These are phyloP conservation scores for Phaeosphaeria sp. DNA, from an alignment of 2,329 filamentous ascomycete species.

Conservation along the genomic window DNA sequence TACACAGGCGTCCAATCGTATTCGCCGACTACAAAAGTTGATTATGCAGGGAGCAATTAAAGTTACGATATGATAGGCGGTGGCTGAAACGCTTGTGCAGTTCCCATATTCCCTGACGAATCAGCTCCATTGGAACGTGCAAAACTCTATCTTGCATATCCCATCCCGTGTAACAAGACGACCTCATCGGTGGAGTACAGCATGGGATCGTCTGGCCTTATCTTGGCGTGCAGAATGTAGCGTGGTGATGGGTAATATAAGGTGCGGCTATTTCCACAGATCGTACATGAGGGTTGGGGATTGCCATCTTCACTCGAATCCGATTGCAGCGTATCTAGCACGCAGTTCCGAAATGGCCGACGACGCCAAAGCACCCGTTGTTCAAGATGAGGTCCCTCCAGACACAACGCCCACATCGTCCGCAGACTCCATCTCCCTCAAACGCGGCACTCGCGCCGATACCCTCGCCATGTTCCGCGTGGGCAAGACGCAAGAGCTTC, in stretches of 20 bases:
- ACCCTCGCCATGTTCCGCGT: slow-evolving; percentile 29
- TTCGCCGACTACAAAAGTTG: not conserved
- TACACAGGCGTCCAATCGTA: not conserved
- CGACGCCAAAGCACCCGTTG: too few relatives aligned
- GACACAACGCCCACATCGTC: too few relatives aligned
- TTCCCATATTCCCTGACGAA: not conserved
- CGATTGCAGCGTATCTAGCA: too few relatives aligned
- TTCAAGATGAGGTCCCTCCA: too few relatives aligned
- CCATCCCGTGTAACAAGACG: not conserved
- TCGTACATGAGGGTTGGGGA: too few relatives aligned
- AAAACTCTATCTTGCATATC: not conserved
- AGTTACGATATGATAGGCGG: not conserved
- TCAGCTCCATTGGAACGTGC: not conserved
- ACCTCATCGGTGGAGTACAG: not conserved
- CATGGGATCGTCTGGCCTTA: not conserved
- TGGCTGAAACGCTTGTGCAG: not conserved
- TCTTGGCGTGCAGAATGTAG: not conserved
- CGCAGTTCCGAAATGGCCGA: too few relatives aligned
- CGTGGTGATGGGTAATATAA: not conserved
- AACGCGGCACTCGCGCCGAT: slow-evolving; percentile 26
- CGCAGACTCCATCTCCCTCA: not conserved
- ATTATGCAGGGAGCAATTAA: not conserved
- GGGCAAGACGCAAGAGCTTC: slow-evolving; percentile 30
- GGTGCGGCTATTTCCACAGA: not conserved
- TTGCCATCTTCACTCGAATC: too few relatives aligned